Evolutionary conservation across 495 filamentous ascomycete genomes (phyloP).

Genomic region (Viridothelium virens): DNA sequence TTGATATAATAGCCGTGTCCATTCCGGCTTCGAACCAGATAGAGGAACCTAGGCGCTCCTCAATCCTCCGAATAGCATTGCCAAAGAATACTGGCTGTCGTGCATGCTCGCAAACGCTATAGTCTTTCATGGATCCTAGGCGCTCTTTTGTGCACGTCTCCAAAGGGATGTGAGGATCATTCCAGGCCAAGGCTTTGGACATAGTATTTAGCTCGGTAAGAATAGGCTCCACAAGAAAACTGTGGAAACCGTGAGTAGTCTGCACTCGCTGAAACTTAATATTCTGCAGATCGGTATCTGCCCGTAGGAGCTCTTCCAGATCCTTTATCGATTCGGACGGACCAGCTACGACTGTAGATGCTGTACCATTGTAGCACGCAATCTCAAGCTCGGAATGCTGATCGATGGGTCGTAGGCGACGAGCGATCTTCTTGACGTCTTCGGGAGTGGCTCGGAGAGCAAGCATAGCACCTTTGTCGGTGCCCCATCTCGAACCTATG

Average conservation of each 20-base stretch:
- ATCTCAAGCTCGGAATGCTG: background rate
- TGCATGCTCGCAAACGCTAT: background rate
- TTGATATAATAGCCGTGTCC: background rate
- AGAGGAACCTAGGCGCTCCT: background rate
- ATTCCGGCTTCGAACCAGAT: background rate
- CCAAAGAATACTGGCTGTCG: background rate
- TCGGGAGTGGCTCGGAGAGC: constrained; percentile 31
- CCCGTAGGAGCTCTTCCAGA: background rate
- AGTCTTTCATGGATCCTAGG: background rate
- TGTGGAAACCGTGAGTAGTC: background rate
- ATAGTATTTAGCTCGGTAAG: background rate
- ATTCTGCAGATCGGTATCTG: background rate
- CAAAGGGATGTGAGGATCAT: background rate
- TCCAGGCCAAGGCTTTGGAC: background rate
- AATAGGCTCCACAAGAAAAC: background rate
- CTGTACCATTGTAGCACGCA: background rate
- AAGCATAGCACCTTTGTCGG: constrained; percentile 42
- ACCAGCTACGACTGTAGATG: background rate
- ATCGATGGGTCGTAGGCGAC: background rate
- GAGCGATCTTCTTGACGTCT: background rate
- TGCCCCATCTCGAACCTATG: constrained; percentile 35
- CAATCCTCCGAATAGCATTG: background rate
- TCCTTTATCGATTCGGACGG: background rate
- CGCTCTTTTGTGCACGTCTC: background rate
- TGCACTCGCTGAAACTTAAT: background rate